Conservation (phyloP, 2,329 filamentous ascomycete species). For the Macrophomina tecta region DNA sequence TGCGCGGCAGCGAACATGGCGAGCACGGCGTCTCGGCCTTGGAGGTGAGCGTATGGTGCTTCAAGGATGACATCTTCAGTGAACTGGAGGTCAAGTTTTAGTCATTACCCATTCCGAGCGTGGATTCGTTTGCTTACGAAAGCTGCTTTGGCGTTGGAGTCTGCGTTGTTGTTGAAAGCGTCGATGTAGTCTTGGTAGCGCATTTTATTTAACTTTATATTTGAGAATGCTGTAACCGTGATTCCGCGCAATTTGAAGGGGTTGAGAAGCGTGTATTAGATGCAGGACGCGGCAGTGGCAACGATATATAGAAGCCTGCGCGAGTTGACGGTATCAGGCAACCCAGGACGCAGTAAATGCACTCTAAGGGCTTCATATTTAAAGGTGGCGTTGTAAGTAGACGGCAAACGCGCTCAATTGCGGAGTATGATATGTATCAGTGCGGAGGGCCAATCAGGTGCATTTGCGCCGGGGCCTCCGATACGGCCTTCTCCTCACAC, state of each 20-base stretch:
- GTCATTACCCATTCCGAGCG: too few species aligned
- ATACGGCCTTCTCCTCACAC: neutral
- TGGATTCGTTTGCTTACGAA: neutral
- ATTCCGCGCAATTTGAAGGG: too few species aligned
- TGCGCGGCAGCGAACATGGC: conserved; percentile 5
- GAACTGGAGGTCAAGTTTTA: neutral
- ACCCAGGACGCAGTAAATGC: too few species aligned
- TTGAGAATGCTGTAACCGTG: too few species aligned
- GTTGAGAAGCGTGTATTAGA: too few species aligned
- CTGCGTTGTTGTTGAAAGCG: conserved; percentile 2
- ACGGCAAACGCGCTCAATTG: neutral
- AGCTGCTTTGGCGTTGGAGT: neutral
- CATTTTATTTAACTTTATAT: neutral
- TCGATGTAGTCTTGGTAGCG: conserved; percentile 10
- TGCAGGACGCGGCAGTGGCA: too few species aligned
- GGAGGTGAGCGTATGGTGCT: neutral
- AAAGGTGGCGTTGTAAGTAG: neutral
- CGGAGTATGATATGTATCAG: neutral
- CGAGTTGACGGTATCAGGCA: too few species aligned
- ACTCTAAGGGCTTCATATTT: neutral
- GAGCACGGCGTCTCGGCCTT: neutral
- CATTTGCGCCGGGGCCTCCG: neutral
- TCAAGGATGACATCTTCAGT: conserved; percentile 4
- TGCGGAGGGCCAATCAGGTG: neutral
- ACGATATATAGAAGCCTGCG: too few species aligned